phyloP scores from a whole-genome alignment of 768 basidiomycete species.

The Serpula lacrymans region DNA sequence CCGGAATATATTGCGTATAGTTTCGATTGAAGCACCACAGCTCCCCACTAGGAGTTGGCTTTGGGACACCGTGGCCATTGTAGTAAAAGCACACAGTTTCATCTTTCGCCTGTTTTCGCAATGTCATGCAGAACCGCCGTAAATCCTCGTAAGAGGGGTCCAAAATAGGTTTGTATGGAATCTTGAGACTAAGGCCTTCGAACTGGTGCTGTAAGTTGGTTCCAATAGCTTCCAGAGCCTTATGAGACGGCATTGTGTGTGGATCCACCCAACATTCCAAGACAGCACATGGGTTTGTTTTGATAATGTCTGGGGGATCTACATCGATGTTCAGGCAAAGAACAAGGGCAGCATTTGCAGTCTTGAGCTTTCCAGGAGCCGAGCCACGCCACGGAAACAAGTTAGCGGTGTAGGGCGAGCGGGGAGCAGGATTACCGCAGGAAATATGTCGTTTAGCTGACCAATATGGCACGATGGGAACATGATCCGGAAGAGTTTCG shows the following conservation, averaged over 20 bases:
- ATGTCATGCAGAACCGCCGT: constrained; percentile 75
- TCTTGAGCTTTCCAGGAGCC: constrained; percentile 84
- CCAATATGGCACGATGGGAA: constrained; percentile 79
- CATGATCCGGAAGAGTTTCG: constrained; percentile 41
- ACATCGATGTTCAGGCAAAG: constrained; percentile 96
- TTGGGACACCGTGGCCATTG: constrained; percentile 98
- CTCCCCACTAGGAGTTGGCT: constrained; percentile 92
- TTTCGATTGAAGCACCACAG: constrained; percentile 98
- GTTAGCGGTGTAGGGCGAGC: constrained; percentile 61
- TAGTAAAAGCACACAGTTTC: constrained; percentile 96
- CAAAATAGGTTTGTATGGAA: constrained; percentile 89
- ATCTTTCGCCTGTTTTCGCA: constrained; percentile 87
- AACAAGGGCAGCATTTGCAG: constrained; percentile 82
- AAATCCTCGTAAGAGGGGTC: constrained; percentile 96
- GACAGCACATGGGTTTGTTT: constrained; percentile 93
- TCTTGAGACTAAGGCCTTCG: constrained; percentile 91
- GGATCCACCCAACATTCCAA: constrained; percentile 99
- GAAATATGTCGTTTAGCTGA: constrained; percentile 88
- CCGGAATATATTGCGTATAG: constrained; percentile 98
- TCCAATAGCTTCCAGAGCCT: constrained; percentile 92
- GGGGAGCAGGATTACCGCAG: constrained; percentile 80
- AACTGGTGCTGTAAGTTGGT: constrained; percentile 93
- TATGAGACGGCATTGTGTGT: constrained; percentile 84
- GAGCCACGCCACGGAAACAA: constrained; percentile 77
- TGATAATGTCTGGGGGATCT: constrained; percentile 96